Conservation (phyloP, 495 filamentous ascomycete species). For the Penicillium ochrochloron region DNA sequence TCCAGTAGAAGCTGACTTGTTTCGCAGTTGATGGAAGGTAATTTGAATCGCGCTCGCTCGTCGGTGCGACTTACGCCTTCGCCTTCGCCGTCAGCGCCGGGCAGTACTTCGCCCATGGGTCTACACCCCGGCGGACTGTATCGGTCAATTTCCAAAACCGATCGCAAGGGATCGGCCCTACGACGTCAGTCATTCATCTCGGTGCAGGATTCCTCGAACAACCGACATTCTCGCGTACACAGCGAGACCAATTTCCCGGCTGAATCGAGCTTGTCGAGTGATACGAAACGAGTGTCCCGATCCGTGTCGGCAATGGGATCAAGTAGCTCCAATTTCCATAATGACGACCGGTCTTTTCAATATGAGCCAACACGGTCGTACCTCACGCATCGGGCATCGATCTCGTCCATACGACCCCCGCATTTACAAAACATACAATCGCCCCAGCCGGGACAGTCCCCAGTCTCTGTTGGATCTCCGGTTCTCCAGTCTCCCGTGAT, state of each 20-base stretch:
- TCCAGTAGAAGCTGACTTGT: constrained; percentile 18
- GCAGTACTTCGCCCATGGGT: constrained; percentile 26
- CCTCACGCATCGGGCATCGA: constrained; percentile 44
- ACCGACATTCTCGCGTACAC: constrained; percentile 59
- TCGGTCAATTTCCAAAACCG: constrained; percentile 46
- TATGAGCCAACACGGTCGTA: constrained; percentile 47
- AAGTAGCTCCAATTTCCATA: constrained; percentile 40
- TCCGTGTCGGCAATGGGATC: constrained; percentile 51
- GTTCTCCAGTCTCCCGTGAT: constrained; percentile 11
- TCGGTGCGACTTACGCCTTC: constrained; percentile 67
- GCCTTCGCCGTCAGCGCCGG: constrained; percentile 48
- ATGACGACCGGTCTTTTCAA: constrained; percentile 47
- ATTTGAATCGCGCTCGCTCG: constrained; percentile 77
- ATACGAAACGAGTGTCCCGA: constrained; percentile 38
- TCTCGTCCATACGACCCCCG: constrained; percentile 35
- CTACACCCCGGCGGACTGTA: constrained; percentile 39
- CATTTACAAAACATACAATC: constrained; percentile 17
- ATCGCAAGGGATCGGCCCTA: constrained; percentile 41
- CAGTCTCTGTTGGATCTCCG: constrained; percentile 6
- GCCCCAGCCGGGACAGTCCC: constrained; percentile 16
- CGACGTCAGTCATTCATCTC: constrained; percentile 46
- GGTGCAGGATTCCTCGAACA: constrained; percentile 42
- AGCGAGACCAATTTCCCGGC: constrained; percentile 62
- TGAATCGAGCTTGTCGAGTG: constrained; percentile 33
- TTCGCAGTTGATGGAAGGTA: constrained; percentile 85